Base-by-base conservation (phyloP, 495 filamentous ascomycete genomes). In the Aspergillus asperescens region DNA sequence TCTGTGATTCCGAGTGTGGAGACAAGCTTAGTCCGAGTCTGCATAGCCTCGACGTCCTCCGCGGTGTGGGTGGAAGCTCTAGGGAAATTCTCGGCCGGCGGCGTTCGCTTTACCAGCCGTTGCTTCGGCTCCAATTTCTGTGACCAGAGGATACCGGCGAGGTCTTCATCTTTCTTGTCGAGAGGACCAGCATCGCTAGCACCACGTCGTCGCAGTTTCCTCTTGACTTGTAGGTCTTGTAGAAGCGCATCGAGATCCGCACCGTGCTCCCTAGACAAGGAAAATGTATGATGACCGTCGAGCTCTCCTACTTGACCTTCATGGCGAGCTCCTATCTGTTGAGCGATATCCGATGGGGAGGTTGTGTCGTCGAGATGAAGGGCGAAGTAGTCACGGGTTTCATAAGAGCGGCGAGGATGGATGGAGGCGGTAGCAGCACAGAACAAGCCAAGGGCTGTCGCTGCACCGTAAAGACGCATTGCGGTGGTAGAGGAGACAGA, bases 281-380 rank as follows among this genome's bases (percentile, higher is more conserved):
- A 88, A 66, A 98, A 96, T 24, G 95, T 77, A 66, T 96, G 84
- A 67, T 96, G 92, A 62, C 85, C 83, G 12, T 74, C 65, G 5
- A 98, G 79, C 62, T 91, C 82, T 24, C 90, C 91, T 27, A 97
- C 75, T 18, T 77, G 77, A 19, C 93, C 93, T 64, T 96, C 93
- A 64, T 95, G 85, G 34, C 81, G 76, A 25, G 95, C 77, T 20
- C 87, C 88, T 24, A 98, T 72, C 15, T 78, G 73, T 15, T 75
- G 69, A 12, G 93, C 89, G 47, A 97, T 73, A n/a, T 86, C 72
- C 25, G 77, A 67, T 20, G 94, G 93, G 3, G 81, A 75, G 19
- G 75, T 75, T 35, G 77, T 70, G 12, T 79, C 70, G 37, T 82
- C 82, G 53, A 96, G 82, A 54, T 94, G 87, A 43, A 96, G 75